Evolutionary conservation across 2,329 filamentous ascomycete genomes (phyloP).

Genomic region (Incumbomyces delicatus): DNA sequence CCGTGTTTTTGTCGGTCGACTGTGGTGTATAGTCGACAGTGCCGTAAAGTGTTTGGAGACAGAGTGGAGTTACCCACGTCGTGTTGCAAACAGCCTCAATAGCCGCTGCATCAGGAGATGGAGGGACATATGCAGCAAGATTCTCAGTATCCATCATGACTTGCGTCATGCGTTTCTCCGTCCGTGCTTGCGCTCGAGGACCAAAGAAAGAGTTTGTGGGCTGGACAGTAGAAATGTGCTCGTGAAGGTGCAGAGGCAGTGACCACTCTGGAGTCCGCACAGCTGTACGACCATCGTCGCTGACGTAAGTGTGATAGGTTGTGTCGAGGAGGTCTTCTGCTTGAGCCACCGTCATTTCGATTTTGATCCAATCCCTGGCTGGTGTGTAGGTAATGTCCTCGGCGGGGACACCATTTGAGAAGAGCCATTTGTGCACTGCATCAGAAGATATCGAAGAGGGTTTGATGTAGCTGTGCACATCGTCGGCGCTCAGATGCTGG

Average conservation of each 20-base stretch:
- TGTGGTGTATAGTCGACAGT: conserved; percentile 45
- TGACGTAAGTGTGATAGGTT: conserved; percentile 4
- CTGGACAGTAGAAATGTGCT: conserved; percentile 6
- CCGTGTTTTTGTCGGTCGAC: conserved; percentile 31
- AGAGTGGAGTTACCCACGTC: conserved; percentile 43
- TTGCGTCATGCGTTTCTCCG: conserved; percentile 5
- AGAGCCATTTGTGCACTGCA: conserved; percentile 8
- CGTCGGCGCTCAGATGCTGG: conserved; percentile 6
- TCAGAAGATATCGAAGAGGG: conserved; percentile 6
- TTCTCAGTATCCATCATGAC: conserved; percentile 3
- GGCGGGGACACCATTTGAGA: conserved; percentile 1
- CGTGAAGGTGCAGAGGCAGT: conserved; percentile 7
- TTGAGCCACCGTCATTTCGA: conserved; percentile 1
- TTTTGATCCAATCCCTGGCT: conserved; percentile 7
- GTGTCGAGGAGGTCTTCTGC: conserved; percentile 9
- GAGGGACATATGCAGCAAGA: conserved; percentile 1
- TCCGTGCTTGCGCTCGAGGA: conserved; percentile 4
- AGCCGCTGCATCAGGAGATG: conserved; percentile 9
- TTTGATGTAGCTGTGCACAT: conserved; percentile 5
- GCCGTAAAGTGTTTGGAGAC: conserved; percentile 45
- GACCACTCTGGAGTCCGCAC: conserved; percentile 9
- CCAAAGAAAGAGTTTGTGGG: conserved; percentile 11
- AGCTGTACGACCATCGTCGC: conserved; percentile 3
- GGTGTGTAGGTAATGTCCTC: conserved; percentile 5
- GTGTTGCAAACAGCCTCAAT: conserved; percentile 40